These are phyloP conservation scores for Durio zibethinus DNA, from an alignment of 345 rosid genomes.

Conservation along the genomic window DNA sequence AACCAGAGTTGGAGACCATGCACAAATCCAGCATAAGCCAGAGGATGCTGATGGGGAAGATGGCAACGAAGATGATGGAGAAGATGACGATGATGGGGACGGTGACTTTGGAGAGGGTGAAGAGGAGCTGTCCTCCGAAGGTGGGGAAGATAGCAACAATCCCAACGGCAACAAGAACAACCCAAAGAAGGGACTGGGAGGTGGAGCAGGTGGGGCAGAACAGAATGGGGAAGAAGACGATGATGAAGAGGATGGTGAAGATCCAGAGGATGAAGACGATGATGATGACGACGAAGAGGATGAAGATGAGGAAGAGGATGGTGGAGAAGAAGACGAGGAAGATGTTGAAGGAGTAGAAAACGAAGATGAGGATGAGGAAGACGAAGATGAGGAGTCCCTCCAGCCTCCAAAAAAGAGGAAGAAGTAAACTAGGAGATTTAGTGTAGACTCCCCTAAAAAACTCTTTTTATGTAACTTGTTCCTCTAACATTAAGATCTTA, in stretches of 20 bases:
- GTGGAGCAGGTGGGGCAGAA: slow-evolving; percentile 40
- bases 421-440: slow-evolving; percentile 51
- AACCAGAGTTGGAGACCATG: slow-evolving; percentile 29
- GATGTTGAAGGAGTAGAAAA: slow-evolving; percentile 42
- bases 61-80: slow-evolving; percentile 27
- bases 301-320: slow-evolving; percentile 29
- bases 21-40: slow-evolving; percentile 30
- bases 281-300: slow-evolving; percentile 19
- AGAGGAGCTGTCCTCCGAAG: slow-evolving; percentile 59
- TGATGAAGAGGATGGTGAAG: slow-evolving; percentile 29
- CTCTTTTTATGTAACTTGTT: slow-evolving; percentile 23
- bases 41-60: slow-evolving; percentile 62
- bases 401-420: slow-evolving; percentile 96
- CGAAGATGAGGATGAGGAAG: slow-evolving; percentile 58
- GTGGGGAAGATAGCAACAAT: slow-evolving; percentile 35
- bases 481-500: slow-evolving; percentile 23
- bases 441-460: slow-evolving; percentile 22
- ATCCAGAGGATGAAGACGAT: slow-evolving; percentile 24
- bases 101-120: slow-evolving; percentile 51
- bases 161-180: slow-evolving; percentile 41
- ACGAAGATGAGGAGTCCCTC: slow-evolving; percentile 73
- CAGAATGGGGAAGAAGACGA: slow-evolving; percentile 47
- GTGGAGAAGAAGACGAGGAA: slow-evolving; percentile 29
- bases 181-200: slow-evolving; percentile 41
- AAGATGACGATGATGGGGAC: slow-evolving; percentile 34